Evolutionary conservation across 305 asterid genomes (phyloP), one percentile per base, ranked within the genome.

Genomic region (Fraxinus albicans): DNA sequence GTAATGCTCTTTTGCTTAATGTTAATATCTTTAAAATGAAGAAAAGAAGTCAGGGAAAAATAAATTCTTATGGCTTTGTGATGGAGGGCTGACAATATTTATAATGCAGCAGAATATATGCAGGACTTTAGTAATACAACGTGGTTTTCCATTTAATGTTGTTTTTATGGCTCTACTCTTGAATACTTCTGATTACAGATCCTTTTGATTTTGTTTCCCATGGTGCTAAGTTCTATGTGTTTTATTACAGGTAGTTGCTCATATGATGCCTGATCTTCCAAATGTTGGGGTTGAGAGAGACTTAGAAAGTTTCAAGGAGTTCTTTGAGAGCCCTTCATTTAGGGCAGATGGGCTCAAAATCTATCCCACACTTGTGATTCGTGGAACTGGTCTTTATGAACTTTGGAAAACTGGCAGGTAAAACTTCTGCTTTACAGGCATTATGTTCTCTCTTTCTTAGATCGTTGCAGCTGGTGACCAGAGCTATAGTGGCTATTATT

Each of bases 191-290:
- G 69, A 69, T 82, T 55, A 3, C 55, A 47, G 76, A 70, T 25
- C 42, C 73, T 9, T 35, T 21, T 42, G 23, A 9, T 6, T 36
- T 34, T 78, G 67, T 42, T 40, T 38, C 25, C 69, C 44, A 8
- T 77, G 40, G 15, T 77, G 42, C 82, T 79, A 4, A 33, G 76
- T 78, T 77, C 75, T 63, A 33, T 19, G 63, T 47, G 65, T 78
- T 65, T 78, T 75, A 53, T 88, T 84, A 69, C 82, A 96, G 99
- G 98, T 96, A 47, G 99, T 96, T 83, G 98, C 99, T 89, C 98
- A 94, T 89, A 96, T 96, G 99, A 96, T 94, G 99, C 99, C 99
- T 73, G 99, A 94, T 90, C 98, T 96, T 86, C 99, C 99, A 82
- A 95, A 96, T 83, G 99, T 96, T 84, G 99, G 99, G 79, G 92